Evolutionary conservation across 1,139 yeast genomes (phyloP), one percentile per base, ranked within the genome.

Genomic region (Pichia sp.): DNA sequence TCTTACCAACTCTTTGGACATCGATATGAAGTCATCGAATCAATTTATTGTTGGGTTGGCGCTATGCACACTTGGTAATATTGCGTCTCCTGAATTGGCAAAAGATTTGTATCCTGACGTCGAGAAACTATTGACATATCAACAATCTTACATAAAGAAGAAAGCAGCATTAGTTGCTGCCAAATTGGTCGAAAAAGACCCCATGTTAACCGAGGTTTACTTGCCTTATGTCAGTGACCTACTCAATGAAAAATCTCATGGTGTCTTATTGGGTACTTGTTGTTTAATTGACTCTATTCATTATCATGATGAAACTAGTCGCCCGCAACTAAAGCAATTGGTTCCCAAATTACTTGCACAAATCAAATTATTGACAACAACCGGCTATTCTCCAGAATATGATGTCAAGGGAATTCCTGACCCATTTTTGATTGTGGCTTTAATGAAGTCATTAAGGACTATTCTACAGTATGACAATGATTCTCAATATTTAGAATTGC

Each of bases 51-150:
- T 88, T 13, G 92, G 95, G 1, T 74, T 92, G 54, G 98, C 99
- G 0, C 76, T 93, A 58, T 82, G 90, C 57, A 89, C 98, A 8
- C 75, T 93, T 67, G 99, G 97, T 31, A 90, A 90, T 66, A 81
- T 95, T 59, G 95, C 97, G 10, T 87, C 96, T 7, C 85, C 89
- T 0, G 97, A 90, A 67, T 80, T 95, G 73, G 95, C 97, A 4
- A 82, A 97, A 57, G 99, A 95, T 70, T 75, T 95, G 62, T 90
- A 89, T 70, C 78, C 87, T 36, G 90, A 93, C 66, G 93, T 95
- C 43, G 95, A 88, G 66, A 80, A 77, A 63, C 77, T 93, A 59
- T 69, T 93, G 51, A 70, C 77, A 13, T 72, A 84, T 34, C 72
- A 75, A 55, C 87, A 87, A 64, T 77, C 55, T 13, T 90, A 87